Conservation (phyloP, 2,329 filamentous ascomycete genomes). For the Aspergillus novofumigatus region DNA sequence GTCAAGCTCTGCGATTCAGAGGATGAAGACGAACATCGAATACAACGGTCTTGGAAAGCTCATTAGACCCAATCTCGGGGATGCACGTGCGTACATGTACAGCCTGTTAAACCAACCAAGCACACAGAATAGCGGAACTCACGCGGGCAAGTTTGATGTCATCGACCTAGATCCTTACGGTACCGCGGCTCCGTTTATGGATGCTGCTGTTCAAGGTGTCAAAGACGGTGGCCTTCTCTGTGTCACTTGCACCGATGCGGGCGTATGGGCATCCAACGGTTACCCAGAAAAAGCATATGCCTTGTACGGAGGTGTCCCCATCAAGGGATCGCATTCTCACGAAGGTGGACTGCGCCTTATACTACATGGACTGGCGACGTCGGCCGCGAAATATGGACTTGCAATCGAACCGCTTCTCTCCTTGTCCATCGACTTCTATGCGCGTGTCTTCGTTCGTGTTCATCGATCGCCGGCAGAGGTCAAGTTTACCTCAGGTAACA, state of each 20-base stretch:
- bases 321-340: slow-evolving; percentile 81
- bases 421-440: slow-evolving; percentile 94
- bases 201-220: slow-evolving; percentile 81
- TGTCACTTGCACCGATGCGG: slow-evolving; percentile 94
- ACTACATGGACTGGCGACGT: slow-evolving; percentile 72
- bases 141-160: slow-evolving; percentile 70
- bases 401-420: slow-evolving; percentile 87
- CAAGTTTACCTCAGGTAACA: slow-evolving; percentile 86
- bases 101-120: slow-evolving; percentile 50
- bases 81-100: slow-evolving; percentile 93
- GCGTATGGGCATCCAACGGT: slow-evolving; percentile 88
- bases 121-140: slow-evolving; percentile 34
- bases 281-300: slow-evolving; percentile 93
- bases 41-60: slow-evolving; percentile 73
- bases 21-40: slow-evolving; percentile 77
- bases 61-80: slow-evolving; percentile 70
- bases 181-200: slow-evolving; percentile 86
- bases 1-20: slow-evolving; percentile 68
- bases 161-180: slow-evolving; percentile 97
- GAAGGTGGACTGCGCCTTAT: slow-evolving; percentile 87
- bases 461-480: slow-evolving; percentile 76
- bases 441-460: slow-evolving; percentile 80
- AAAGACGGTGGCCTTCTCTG: slow-evolving; percentile 87
- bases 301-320: slow-evolving; percentile 83
- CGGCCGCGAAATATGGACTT: slow-evolving; percentile 80